These are phyloP conservation scores for Enterocytospora artemiae DNA, from an alignment of 371 early-diverging fungal species.

Conservation along the genomic window DNA sequence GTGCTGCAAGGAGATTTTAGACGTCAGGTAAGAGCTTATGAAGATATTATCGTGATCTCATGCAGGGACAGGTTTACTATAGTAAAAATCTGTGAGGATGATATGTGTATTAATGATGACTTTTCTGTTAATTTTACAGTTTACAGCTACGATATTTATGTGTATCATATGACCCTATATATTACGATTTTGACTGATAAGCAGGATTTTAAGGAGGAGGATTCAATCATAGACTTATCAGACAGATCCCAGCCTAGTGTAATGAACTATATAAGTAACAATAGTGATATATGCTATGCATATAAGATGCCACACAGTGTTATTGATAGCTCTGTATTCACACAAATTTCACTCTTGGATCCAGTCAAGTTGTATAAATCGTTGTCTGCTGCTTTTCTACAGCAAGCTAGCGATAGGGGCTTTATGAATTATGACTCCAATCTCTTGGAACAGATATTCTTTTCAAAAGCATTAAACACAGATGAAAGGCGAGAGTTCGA, in stretches of 20 bases:
- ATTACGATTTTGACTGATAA: conserved; percentile 1
- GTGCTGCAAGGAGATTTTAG: background rate
- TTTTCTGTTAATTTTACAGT: background rate
- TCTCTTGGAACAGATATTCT: no score
- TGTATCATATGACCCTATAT: background rate
- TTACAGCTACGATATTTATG: background rate
- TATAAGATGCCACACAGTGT: no score
- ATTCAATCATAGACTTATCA: background rate
- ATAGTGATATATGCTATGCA: background rate
- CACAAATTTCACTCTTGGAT: no score
- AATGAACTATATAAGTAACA: background rate
- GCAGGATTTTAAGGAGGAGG: background rate
- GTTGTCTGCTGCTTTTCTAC: no score
- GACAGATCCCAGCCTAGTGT: no score
- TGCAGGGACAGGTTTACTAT: background rate
- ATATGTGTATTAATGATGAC: background rate
- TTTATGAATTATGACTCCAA: no score
- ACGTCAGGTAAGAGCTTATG: background rate
- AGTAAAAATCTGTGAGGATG: background rate
- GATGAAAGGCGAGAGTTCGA: no score
- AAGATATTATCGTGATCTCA: background rate
- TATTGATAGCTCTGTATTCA: no score
- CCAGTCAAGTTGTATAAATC: no score
- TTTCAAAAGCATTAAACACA: no score
- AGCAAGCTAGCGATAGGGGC: no score